Conservation (phyloP, 192 early-diverging fungal genomes). For the Gorgonomyces haynaldii region DNA sequence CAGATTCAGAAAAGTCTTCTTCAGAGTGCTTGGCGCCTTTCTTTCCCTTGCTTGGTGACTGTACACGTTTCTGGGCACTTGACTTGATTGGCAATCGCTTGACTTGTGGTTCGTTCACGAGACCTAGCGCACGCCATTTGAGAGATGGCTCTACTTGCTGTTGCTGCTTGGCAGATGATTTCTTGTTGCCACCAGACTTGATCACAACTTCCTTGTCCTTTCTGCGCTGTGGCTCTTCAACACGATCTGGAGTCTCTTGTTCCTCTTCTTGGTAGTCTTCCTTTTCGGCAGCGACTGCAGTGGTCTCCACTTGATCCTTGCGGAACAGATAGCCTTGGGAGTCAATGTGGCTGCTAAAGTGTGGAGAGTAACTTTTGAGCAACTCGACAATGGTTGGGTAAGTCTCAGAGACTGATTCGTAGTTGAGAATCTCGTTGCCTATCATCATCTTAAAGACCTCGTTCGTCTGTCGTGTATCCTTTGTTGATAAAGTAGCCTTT, state of each 20-base stretch:
- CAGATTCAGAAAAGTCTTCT: conserved; percentile 27
- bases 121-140: conserved; percentile 7
- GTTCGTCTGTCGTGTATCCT: conserved; percentile 37
- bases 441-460: not conserved
- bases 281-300: not conserved
- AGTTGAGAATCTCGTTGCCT: conserved; percentile 45
- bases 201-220: conserved; percentile 6
- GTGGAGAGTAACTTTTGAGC: conserved; percentile 21
- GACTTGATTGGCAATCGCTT: not conserved
- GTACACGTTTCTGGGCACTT: not conserved
- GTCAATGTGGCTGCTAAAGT: conserved; percentile 36
- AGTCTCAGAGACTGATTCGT: conserved; percentile 32
- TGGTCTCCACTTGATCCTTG: not conserved
- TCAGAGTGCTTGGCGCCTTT: conserved; percentile 2
- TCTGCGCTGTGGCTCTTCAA: not conserved
- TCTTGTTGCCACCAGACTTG: not conserved
- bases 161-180: not conserved
- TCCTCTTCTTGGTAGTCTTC: conserved; percentile 6
- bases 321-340: conserved; percentile 43
- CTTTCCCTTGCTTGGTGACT: conserved; percentile 5
- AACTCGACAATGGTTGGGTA: conserved; percentile 38
- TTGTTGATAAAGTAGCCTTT: conserved; percentile 50
- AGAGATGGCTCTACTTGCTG: conserved; percentile 8
- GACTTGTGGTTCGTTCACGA: not conserved
- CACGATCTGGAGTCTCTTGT: conserved; percentile 6